phyloP scores from a whole-genome alignment of 768 basidiomycete species.

The Suillus alpinus region DNA sequence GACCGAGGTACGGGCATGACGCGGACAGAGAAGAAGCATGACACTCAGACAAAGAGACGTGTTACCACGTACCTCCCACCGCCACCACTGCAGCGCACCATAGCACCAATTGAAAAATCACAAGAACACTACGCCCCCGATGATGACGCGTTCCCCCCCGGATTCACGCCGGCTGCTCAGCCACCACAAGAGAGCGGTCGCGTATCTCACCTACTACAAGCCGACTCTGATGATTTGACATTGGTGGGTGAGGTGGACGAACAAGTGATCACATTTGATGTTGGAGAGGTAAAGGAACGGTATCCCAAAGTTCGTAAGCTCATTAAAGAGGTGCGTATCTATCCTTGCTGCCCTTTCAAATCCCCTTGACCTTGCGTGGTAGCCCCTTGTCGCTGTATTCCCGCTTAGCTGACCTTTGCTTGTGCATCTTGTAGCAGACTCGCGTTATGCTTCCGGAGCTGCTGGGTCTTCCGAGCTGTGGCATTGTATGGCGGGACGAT shows the following conservation, averaged over 20 bases:
- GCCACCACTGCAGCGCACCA: slow-evolving; percentile 6
- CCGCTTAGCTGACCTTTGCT: slow-evolving; percentile 4
- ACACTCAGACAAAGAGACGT: slow-evolving; percentile 10
- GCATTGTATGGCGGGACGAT: slow-evolving; percentile 5
- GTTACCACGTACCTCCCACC: slow-evolving; percentile 30
- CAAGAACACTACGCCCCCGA: neutral
- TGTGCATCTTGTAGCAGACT: neutral
- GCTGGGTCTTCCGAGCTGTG: slow-evolving; percentile 26
- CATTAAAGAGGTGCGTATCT: slow-evolving; percentile 24
- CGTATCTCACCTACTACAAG: slow-evolving; percentile 3
- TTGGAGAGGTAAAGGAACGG: slow-evolving; percentile 16
- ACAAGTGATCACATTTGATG: slow-evolving; percentile 11
- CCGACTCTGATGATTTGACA: slow-evolving; percentile 26
- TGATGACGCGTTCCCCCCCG: neutral
- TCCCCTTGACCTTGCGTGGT: neutral
- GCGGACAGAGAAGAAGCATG: neutral
- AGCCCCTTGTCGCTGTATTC: neutral
- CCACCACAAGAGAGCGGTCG: neutral
- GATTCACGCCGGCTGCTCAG: neutral
- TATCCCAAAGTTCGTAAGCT: slow-evolving; percentile 17
- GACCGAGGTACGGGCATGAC: neutral
- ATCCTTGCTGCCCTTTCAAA: neutral
- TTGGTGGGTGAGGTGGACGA: slow-evolving; percentile 24
- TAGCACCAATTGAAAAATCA: neutral
- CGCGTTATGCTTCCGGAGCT: slow-evolving; percentile 20